A percentile compares a stretch with the other conserved stretches of the same genome.
Evolutionary conservation across 345 rosid genomes (phyloP).

Genomic region (Rhodamnia rubescens): DNA sequence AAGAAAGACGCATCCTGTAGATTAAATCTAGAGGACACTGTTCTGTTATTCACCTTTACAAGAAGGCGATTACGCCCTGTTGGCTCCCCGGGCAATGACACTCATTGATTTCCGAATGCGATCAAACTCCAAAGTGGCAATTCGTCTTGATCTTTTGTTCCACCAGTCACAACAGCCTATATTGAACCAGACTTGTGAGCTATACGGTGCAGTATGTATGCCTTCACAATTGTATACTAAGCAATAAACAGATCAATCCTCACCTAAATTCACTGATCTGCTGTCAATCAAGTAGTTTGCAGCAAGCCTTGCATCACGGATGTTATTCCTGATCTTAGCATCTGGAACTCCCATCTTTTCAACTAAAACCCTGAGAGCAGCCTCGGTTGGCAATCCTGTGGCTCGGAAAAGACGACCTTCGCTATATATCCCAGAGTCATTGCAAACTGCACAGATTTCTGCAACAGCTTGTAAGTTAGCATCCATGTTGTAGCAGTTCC

Average conservation of each 20-base stretch:
- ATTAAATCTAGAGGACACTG: background rate
- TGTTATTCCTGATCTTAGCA: constrained; percentile 37
- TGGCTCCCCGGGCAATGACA: constrained; percentile 62
- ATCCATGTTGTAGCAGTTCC: constrained; percentile 79
- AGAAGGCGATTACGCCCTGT: constrained; percentile 64
- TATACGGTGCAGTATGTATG: background rate
- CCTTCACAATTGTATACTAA: background rate
- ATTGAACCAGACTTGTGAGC: background rate
- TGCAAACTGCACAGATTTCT: constrained; percentile 77
- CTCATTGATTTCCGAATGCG: constrained; percentile 85
- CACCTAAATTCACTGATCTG: constrained; percentile 58
- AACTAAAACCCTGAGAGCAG: constrained; percentile 86
- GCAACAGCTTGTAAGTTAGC: constrained; percentile 79
- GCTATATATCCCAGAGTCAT: constrained; percentile 67
- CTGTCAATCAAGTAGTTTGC: constrained; percentile 48
- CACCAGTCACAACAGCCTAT: constrained; percentile 80
- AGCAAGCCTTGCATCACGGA: constrained; percentile 36
- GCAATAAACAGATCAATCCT: background rate
- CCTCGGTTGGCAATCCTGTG: constrained; percentile 93
- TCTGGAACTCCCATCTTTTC: constrained; percentile 86
- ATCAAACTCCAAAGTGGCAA: constrained; percentile 88
- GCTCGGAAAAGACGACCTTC: constrained; percentile 78
- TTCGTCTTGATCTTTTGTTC: constrained; percentile 51
- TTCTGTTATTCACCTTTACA: constrained; percentile 49
- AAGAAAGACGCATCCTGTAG: background rate